These are phyloP conservation scores for Coemansia aciculifera DNA, from an alignment of 192 early-diverging fungal species.

Conservation along the genomic window DNA sequence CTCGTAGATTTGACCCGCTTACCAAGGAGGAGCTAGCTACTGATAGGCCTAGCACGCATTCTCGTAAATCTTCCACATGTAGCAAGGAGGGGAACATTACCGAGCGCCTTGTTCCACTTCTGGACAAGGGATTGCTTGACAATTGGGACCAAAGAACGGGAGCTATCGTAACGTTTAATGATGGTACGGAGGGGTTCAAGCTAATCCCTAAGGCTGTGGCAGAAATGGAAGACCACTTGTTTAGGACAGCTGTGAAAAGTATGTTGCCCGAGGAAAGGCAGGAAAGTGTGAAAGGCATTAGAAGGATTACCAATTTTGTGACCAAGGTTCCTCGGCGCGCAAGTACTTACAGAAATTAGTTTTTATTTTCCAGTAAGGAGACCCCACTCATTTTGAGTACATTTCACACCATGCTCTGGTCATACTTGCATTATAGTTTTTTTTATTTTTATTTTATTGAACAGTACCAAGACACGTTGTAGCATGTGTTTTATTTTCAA, in stretches of 20 bases:
- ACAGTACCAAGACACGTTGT: neutral
- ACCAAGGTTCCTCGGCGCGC: neutral
- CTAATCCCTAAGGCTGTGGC: neutral
- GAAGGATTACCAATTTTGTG: neutral
- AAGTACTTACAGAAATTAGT: neutral
- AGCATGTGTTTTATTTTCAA: neutral
- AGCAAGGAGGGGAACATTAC: neutral
- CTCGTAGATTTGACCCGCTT: neutral
- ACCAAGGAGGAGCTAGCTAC: neutral
- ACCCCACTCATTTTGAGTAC: neutral
- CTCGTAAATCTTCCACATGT: neutral
- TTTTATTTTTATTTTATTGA: no score
- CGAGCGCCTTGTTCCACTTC: conserved; percentile 1
- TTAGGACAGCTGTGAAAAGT: neutral
- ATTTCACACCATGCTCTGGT: neutral
- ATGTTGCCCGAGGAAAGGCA: neutral
- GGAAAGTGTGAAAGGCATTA: neutral
- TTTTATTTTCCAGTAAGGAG: neutral
- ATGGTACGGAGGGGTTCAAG: neutral
- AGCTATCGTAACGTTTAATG: neutral
- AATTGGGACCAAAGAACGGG: neutral
- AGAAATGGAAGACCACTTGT: neutral
- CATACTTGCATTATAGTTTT: no score
- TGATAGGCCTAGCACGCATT: neutral
- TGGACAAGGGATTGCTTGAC: neutral